Evolutionary conservation across 2,329 filamentous ascomycete species (phyloP), one percentile per base, ranked within the genome.

Genomic region (Cordyceps cicadae): DNA sequence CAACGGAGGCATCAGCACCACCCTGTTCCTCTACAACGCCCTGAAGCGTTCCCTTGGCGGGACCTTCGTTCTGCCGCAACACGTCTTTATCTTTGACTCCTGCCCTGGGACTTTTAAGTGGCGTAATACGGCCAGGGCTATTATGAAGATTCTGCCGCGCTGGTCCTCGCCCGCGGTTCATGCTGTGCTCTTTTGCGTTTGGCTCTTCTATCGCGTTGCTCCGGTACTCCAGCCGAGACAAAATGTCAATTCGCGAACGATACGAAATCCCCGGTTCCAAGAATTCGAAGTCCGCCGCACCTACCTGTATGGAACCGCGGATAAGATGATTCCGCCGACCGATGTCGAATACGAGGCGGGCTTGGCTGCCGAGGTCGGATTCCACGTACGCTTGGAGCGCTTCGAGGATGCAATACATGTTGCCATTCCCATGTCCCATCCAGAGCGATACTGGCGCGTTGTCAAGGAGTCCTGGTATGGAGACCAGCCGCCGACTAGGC

Each of bases 271-370:
- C 32, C 61, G 62, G 8, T 64, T 69, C 41, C 67, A 75, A 53
- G 67, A 65, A 12, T 67, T 66, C 37, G 79, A 82, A 68, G 71
- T 71, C 4, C 70, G 75, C 21, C 72, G 82, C 41, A 70, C 75
- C n/a, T 85, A 84, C 63, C 63, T 84, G 19, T 85, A 83, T 62
- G 77, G 79, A 12, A 71, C 74, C 41, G 74, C 69, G 1, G 82
- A 85, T 66, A 62, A 65, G 41, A 72, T 83, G 63, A 77, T 85
- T 5, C 69, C 72, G 2, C 77, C 71, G 68, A 64, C 63, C 8
- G 75, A 82, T 62, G 73, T 85, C 5, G 79, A 83, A 67, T 61
- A 65, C 48, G 80, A 84, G 64, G 79, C 77, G 0, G 66, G 62
- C 3, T 70, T 76, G 49, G 79, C 81, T 0, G 65, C 57, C 34